Conservation (phyloP, 192 early-diverging fungal genomes). For the Coemansia umbellata region DNA sequence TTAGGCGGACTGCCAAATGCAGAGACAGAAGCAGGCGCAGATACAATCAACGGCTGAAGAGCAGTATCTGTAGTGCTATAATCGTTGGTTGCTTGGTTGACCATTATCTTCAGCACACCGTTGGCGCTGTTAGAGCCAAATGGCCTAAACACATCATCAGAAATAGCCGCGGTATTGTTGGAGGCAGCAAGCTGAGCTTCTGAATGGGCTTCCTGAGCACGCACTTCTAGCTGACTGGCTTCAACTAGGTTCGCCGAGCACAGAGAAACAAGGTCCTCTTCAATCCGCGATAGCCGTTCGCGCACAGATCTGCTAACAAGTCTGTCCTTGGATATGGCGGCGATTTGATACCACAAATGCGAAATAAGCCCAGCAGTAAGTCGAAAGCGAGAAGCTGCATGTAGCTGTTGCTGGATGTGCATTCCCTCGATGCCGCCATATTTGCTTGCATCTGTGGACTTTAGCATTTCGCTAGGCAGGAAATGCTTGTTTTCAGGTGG, state of each 20-base stretch:
- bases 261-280: conserved; percentile 20
- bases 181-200: not conserved
- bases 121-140: not conserved
- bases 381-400: conserved; percentile 35
- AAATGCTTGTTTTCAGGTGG: conserved; percentile 25
- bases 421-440: conserved; percentile 12
- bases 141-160: not conserved
- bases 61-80: not conserved
- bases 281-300: conserved; percentile 7
- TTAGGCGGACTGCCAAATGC: no score
- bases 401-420: conserved; percentile 32
- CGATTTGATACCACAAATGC: conserved; percentile 24
- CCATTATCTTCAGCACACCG: not conserved
- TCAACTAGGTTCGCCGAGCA: conserved; percentile 42
- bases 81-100: not conserved
- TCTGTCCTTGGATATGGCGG: conserved; percentile 9
- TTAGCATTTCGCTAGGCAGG: conserved; percentile 17
- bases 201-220: conserved; percentile 13
- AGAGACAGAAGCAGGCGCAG: not conserved
- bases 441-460: conserved; percentile 3
- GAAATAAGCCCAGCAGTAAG: conserved; percentile 32
- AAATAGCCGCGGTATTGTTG: not conserved
- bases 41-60: not conserved
- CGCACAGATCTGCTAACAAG: conserved; percentile 4
- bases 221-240: conserved; percentile 39